Evolutionary conservation across 768 basidiomycete genomes (phyloP).

Genomic region (Chalciporus piperatus): DNA sequence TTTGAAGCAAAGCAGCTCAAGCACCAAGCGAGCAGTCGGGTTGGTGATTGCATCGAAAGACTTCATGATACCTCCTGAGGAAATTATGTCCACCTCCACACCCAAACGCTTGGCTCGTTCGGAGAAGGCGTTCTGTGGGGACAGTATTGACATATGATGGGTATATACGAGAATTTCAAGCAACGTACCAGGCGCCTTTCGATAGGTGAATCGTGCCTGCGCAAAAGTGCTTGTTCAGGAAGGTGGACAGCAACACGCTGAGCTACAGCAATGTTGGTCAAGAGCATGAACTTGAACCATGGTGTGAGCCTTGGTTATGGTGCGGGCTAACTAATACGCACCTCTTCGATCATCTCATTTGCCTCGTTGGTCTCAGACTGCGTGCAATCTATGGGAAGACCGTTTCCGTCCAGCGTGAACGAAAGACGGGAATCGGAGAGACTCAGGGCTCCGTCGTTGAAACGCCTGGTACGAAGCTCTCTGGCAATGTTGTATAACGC

Average conservation of each 20-base stretch:
- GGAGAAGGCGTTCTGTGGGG: conserved; percentile 61
- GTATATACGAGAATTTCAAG: background rate
- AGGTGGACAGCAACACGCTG: conserved; percentile 92
- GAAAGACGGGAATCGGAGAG: conserved; percentile 66
- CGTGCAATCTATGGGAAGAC: conserved; percentile 76
- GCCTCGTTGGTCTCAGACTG: conserved; percentile 67
- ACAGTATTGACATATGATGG: conserved; percentile 7
- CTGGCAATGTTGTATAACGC: conserved; percentile 64
- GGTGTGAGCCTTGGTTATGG: conserved; percentile 1
- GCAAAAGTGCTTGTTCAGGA: conserved; percentile 94
- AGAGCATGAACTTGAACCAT: conserved; percentile 78
- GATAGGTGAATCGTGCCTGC: conserved; percentile 90
- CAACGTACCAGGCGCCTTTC: conserved; percentile 76
- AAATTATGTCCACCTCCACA: conserved; percentile 75
- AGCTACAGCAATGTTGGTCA: conserved; percentile 87
- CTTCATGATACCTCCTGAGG: conserved; percentile 77
- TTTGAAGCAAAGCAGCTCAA: conserved; percentile 83
- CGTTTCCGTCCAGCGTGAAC: conserved; percentile 78
- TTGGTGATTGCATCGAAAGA: conserved; percentile 77
- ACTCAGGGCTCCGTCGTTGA: conserved; percentile 76
- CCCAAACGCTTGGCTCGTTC: conserved; percentile 85
- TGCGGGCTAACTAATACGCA: conserved; percentile 30
- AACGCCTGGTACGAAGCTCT: conserved; percentile 68
- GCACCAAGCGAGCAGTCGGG: conserved; percentile 68
- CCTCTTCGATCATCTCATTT: conserved; percentile 86